A percentile compares a stretch with the other conserved stretches of the same genome.
Conservation (phyloP, 1,284 basidiomycete genomes). For the Salmacisia buchloeana region DNA sequence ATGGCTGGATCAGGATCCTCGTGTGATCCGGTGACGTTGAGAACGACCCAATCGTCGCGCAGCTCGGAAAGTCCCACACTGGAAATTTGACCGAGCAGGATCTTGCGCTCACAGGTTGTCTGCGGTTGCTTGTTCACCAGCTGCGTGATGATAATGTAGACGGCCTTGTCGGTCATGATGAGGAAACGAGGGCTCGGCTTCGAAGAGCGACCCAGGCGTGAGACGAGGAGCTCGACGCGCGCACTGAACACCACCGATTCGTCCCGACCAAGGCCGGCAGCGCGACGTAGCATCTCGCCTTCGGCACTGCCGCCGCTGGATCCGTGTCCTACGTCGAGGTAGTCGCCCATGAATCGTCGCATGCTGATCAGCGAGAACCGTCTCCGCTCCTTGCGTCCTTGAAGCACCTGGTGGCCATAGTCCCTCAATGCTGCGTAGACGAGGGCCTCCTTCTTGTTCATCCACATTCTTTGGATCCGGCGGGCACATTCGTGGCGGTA, state of each 20-base stretch:
- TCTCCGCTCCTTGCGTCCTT: conserved; percentile 84
- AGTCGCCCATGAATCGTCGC: conserved; percentile 93
- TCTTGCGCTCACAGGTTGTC: conserved; percentile 75
- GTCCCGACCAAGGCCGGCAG: conserved; percentile 60
- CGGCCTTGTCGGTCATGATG: conserved; percentile 78
- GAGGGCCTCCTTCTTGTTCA: conserved; percentile 89
- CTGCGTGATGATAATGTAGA: conserved; percentile 71
- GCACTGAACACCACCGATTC: conserved; percentile 66
- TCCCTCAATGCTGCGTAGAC: conserved; percentile 84
- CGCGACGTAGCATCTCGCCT: conserved; percentile 70
- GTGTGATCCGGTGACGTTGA: conserved; percentile 64
- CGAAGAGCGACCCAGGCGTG: conserved; percentile 79
- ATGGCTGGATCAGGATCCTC: conserved; percentile 96
- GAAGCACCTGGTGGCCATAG: conserved; percentile 87
- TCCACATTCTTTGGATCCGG: conserved; percentile 97
- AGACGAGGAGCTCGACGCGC: conserved; percentile 77
- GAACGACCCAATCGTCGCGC: conserved; percentile 75
- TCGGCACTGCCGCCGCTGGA: conserved; percentile 61
- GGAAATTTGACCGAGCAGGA: conserved; percentile 79
- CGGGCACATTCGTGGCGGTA: conserved; percentile 91
- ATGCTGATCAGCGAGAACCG: conserved; percentile 89
- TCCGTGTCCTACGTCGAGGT: conserved; percentile 76
- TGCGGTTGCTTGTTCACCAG: conserved; percentile 58
- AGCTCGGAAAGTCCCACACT: conserved; percentile 78
- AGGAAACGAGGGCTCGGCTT: conserved; percentile 88